Evolutionary conservation across 1,139 yeast genomes (phyloP).

Genomic region (Fermentozyma sake): DNA sequence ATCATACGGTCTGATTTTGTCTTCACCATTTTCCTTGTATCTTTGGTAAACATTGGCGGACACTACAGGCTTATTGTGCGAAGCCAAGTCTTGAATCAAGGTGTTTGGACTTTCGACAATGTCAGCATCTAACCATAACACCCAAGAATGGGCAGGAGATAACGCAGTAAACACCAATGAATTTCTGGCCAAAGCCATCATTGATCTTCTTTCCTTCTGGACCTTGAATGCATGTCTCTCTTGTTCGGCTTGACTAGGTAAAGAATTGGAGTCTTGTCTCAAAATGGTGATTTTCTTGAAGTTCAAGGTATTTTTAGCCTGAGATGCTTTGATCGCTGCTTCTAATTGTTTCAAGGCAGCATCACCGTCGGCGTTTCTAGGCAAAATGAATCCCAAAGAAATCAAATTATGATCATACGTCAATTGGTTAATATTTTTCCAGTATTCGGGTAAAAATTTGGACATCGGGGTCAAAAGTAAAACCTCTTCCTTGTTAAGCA

Average conservation of each 20-base stretch:
- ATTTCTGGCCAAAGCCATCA: conserved; percentile 93
- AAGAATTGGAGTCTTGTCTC: conserved; percentile 83
- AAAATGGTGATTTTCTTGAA: conserved; percentile 80
- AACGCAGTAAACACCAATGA: conserved; percentile 85
- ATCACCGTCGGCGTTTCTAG: conserved; percentile 79
- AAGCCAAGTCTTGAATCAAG: conserved; percentile 81
- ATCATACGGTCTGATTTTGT: conserved; percentile 83
- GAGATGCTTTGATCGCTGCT: conserved; percentile 56
- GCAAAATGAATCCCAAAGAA: conserved; percentile 88
- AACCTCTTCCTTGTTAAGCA: conserved; percentile 73
- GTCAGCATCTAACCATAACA: conserved; percentile 93
- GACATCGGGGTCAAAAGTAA: conserved; percentile 86
- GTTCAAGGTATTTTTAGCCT: conserved; percentile 50
- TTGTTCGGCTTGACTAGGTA: conserved; percentile 65
- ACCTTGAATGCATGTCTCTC: conserved; percentile 68
- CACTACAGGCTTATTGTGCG: conserved; percentile 79
- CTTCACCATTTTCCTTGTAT: conserved; percentile 48
- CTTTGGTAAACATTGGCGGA: conserved; percentile 94
- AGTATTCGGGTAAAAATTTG: conserved; percentile 75
- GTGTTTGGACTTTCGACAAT: conserved; percentile 82
- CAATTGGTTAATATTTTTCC: conserved; percentile 74
- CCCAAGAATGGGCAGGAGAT: conserved; percentile 90
- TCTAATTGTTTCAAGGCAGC: conserved; percentile 67
- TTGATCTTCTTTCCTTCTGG: conserved; percentile 85
- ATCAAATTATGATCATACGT: conserved; percentile 80